Evolutionary conservation across 1,284 basidiomycete genomes (phyloP).

Genomic region (Cryptococcus hybrid): DNA sequence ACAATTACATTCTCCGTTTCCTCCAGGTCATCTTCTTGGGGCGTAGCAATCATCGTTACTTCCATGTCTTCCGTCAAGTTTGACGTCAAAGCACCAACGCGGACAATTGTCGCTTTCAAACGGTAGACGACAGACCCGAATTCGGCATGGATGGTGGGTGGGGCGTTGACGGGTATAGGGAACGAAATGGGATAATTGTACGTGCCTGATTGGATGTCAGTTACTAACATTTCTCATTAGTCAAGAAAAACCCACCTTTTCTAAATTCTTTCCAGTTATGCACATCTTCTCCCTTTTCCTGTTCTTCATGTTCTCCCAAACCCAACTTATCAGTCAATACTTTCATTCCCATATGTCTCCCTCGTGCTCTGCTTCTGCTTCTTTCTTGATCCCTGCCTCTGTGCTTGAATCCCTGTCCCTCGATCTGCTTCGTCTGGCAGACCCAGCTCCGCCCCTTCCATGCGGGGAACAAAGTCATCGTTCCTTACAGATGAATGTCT

Average conservation of each 20-base stretch:
- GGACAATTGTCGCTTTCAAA: constrained; percentile 77
- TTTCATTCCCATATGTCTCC: constrained; percentile 49
- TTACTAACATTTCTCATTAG: neutral
- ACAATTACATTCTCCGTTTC: constrained; percentile 79
- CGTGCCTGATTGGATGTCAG: constrained; percentile 57
- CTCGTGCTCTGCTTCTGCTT: constrained; percentile 45
- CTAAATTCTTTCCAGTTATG: constrained; percentile 85
- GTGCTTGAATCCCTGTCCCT: constrained; percentile 20
- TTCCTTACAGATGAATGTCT: neutral
- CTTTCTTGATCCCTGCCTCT: constrained; percentile 19
- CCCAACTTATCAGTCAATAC: constrained; percentile 45
- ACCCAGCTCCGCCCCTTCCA: constrained; percentile 30
- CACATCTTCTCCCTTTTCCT: constrained; percentile 51
- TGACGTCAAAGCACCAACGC: constrained; percentile 74
- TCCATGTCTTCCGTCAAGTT: constrained; percentile 72
- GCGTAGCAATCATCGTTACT: constrained; percentile 72
- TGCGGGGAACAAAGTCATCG: constrained; percentile 25
- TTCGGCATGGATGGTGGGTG: constrained; percentile 74
- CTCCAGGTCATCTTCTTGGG: constrained; percentile 74
- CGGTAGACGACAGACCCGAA: constrained; percentile 78
- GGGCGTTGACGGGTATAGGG: constrained; percentile 73
- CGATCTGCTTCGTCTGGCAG: constrained; percentile 25
- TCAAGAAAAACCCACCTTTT: constrained; percentile 60
- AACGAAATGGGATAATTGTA: constrained; percentile 96
- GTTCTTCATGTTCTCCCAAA: constrained; percentile 50